Conservation (phyloP, 768 basidiomycete genomes). For the Leccinellum albellum region DNA sequence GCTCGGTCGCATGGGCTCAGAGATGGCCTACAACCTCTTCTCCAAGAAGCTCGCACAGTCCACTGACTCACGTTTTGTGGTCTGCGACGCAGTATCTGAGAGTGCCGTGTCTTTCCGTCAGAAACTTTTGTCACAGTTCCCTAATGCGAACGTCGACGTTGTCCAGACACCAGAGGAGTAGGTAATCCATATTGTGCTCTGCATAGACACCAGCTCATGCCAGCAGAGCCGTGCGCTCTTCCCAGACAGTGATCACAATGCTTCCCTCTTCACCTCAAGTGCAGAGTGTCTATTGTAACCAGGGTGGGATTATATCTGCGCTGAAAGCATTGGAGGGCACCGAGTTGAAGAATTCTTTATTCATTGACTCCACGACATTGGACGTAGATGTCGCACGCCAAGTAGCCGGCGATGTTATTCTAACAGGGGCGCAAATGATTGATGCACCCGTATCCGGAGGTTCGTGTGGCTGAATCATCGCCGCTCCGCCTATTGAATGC, state of each 20-base stretch:
- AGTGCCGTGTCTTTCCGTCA: conserved; percentile 53
- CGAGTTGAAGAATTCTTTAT: conserved; percentile 48
- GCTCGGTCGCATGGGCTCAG: conserved; percentile 83
- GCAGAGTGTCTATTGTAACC: conserved; percentile 61
- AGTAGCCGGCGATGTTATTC: conserved; percentile 53
- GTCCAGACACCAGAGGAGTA: conserved; percentile 71
- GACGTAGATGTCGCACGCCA: conserved; percentile 72
- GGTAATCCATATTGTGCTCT: conserved; percentile 28
- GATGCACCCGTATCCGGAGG: conserved; percentile 96
- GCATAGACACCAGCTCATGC: conserved; percentile 6
- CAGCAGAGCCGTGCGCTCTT: conserved; percentile 57
- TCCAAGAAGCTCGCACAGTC: conserved; percentile 60
- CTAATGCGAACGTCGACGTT: conserved; percentile 55
- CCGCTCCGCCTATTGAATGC: conserved; percentile 3
- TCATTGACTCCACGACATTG: conserved; percentile 89
- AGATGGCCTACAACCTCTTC: conserved; percentile 85
- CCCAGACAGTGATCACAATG: conserved; percentile 80
- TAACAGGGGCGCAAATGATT: conserved; percentile 68
- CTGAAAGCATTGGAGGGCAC: conserved; percentile 45
- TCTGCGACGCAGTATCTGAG: conserved; percentile 73
- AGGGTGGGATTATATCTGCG: conserved; percentile 61
- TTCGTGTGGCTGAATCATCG: conserved; percentile 31
- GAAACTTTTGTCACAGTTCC: conserved; percentile 54
- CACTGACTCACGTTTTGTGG: conserved; percentile 58
- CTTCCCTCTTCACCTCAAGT: conserved; percentile 91